Evolutionary conservation across 306 rosid genomes (phyloP).

Genomic region (Alnus glutinosa): DNA sequence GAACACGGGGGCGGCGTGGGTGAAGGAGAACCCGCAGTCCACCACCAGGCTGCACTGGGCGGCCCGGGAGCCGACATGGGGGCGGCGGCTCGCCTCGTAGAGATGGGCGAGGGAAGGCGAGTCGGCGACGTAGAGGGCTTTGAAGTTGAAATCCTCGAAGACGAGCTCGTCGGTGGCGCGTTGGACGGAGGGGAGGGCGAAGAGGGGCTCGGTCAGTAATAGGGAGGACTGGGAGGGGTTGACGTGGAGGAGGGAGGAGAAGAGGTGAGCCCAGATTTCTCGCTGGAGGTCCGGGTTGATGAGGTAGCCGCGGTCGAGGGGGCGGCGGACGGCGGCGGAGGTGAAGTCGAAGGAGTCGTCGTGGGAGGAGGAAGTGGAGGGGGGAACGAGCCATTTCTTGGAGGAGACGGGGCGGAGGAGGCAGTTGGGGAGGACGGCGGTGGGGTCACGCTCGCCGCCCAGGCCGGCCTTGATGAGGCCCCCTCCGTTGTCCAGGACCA

Average conservation of each 20-base stretch:
- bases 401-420: constrained; percentile 66
- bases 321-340: constrained; percentile 90
- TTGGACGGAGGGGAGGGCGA: constrained; percentile 79
- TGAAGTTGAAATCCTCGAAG: constrained; percentile 85
- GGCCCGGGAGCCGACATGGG: constrained; percentile 49
- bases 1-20: constrained; percentile 84
- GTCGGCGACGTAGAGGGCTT: constrained; percentile 67
- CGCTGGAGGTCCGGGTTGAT: constrained; percentile 91
- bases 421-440: constrained; percentile 71
- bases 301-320: constrained; percentile 85
- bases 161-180: constrained; percentile 80
- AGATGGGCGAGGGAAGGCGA: constrained; percentile 74
- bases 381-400: constrained; percentile 84
- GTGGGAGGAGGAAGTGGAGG: constrained; percentile 30
- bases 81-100: constrained; percentile 75
- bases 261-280: constrained; percentile 89
- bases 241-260: constrained; percentile 64
- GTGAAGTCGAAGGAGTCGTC: constrained; percentile 63
- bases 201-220: constrained; percentile 85
- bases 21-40: constrained; percentile 89
- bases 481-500: constrained; percentile 93
- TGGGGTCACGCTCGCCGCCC: constrained; percentile 80
- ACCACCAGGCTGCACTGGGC: constrained; percentile 93
- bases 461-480: constrained; percentile 82
- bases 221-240: constrained; percentile 68